Base-by-base conservation (phyloP, 352 stramenopile species). In the Pythium oligandrum region DNA sequence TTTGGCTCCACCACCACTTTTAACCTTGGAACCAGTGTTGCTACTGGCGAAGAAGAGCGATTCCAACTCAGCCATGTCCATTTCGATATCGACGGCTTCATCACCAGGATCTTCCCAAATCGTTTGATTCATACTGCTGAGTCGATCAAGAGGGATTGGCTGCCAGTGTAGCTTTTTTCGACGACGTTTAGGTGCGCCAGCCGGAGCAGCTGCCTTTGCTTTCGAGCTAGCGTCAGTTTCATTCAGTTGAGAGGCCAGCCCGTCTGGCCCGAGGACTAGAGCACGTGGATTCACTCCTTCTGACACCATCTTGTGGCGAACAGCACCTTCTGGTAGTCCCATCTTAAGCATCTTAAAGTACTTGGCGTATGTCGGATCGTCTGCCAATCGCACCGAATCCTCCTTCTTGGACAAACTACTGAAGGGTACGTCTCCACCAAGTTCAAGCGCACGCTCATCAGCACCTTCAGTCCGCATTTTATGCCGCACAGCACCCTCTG, bases 311-410 rank as follows among this genome's bases (percentile, higher is more conserved):
- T 96, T 96, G 56, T 96, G 83, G 5, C 74, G 68, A 0, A 97
- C 86, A 6, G 87, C 85, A 6, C 78, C 86, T 33, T 84, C 70
- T 1, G 87, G 86, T 2, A 97, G 55, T n/a, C 91, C 90, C 65
- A 97, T 80, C 61, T 96, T 90, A 5, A 97, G 66, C 91, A 98
- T 97, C 51, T 95, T 94, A 61, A 98, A 96, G 44, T 97, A 98
- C 49, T 95, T 94, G 6, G 68, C 69, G 31, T 89, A 84, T 6
- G 70, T 36, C 2, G 83, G 63, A 54, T 95, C 83, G 38, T 86
- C 74, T 12, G 70, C 48, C 6, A 87, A 57, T n/a, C 68, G 78
- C 8, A 65, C 37, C 11, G 64, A 63, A 11, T 75, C 50, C 5
- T 66, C 30, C 43, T 63, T 66, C 9, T 47, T 96, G 95, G 59